Percentiles rank a stretch among this genome's conserved stretches.
These are phyloP conservation scores for Coprinopsis cinerea DNA, from an alignment of 768 basidiomycete genomes.

Conservation along the genomic window DNA sequence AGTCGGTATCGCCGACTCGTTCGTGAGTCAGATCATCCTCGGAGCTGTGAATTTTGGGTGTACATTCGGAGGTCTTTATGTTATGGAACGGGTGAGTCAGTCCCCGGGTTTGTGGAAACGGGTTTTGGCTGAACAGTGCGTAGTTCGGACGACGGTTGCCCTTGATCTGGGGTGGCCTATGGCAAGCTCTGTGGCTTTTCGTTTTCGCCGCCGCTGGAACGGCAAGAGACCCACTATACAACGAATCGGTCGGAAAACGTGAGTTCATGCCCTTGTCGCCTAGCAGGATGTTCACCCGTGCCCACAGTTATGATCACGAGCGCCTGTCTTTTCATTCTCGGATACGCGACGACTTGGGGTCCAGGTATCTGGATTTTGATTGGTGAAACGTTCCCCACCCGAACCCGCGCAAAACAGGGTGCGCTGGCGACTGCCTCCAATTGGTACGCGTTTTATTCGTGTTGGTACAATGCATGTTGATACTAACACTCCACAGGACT, in stretches of 20 bases:
- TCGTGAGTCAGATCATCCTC: constrained; percentile 69
- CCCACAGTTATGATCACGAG: constrained; percentile 60
- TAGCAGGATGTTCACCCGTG: no score
- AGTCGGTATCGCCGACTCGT: constrained; percentile 64
- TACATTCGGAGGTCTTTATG: constrained; percentile 67
- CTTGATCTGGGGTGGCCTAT: constrained; percentile 61
- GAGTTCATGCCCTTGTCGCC: constrained; percentile 12
- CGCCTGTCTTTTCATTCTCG: constrained; percentile 66
- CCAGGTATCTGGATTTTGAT: constrained; percentile 78
- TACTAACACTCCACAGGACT: constrained; percentile 23
- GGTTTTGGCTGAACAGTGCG: neutral
- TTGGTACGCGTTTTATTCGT: constrained; percentile 29
- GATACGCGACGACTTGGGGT: constrained; percentile 67
- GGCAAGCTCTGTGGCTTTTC: constrained; percentile 68
- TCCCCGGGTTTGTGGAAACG: neutral
- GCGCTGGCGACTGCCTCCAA: constrained; percentile 59
- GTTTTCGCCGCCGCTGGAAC: constrained; percentile 71
- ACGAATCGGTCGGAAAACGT: constrained; percentile 51
- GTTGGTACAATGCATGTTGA: constrained; percentile 1
- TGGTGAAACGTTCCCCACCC: constrained; percentile 71
- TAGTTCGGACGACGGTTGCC: constrained; percentile 62
- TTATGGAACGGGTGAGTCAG: constrained; percentile 54
- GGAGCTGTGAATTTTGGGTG: constrained; percentile 68
- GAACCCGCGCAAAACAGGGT: constrained; percentile 67
- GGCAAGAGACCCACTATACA: constrained; percentile 43